phyloP scores from a whole-genome alignment of 371 early-diverging fungal genomes.

The Haplosporangium sp. region DNA sequence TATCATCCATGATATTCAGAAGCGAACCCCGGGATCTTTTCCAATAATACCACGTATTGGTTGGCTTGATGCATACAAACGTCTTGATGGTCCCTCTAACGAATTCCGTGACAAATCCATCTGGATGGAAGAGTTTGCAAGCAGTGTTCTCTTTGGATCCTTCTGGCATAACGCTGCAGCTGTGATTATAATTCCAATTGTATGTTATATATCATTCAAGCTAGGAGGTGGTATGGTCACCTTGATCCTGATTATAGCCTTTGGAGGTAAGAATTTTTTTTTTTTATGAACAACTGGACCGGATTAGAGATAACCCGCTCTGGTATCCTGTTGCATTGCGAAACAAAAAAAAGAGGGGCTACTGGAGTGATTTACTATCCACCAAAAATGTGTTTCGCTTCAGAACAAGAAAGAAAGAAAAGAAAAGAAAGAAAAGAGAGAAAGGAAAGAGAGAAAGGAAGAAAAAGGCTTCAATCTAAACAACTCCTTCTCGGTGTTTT shows the following conservation, averaged over 20 bases:
- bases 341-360: neutral
- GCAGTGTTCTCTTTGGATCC: conserved; percentile 48
- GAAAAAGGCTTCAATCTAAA: neutral
- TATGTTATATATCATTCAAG: conserved; percentile 42
- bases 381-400: too few relatives aligned
- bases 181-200: conserved; percentile 31
- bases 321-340: neutral
- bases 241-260: conserved; percentile 47
- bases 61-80: conserved; percentile 51
- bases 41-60: conserved; percentile 38
- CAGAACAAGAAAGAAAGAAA: too few relatives aligned
- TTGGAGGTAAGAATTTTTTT: conserved; percentile 41
- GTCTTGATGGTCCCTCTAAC: conserved; percentile 37
- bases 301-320: neutral
- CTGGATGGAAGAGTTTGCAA: conserved; percentile 56
- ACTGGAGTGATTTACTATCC: neutral
- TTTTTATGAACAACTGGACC: too few relatives aligned
- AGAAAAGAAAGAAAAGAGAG: too few relatives aligned
- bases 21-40: conserved; percentile 33
- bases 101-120: conserved; percentile 56
- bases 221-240: conserved; percentile 53
- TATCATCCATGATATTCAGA: conserved; percentile 10
- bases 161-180: conserved; percentile 53
- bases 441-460: too few relatives aligned
- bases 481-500: neutral